A percentile compares a stretch with the other conserved stretches of the same genome.
Evolutionary conservation across 192 early-diverging fungal species (phyloP).

Genomic region (Spizellomyces punctatus): DNA sequence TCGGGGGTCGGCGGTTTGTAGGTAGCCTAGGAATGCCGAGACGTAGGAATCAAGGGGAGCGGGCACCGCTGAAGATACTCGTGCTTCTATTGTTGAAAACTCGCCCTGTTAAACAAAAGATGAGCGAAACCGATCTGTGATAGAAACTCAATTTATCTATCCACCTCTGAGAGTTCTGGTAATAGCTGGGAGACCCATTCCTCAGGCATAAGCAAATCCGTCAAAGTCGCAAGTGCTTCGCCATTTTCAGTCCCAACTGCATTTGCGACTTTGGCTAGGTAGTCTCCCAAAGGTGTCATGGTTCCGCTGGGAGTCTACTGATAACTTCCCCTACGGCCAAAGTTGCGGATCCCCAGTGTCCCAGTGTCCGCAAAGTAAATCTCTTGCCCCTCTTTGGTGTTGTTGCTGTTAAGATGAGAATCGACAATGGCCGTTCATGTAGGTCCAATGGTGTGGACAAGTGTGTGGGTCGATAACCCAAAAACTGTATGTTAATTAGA

Average conservation of each 20-base stretch:
- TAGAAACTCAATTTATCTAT: not conserved
- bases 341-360: too few species aligned
- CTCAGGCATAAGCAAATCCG: slow-evolving; percentile 3
- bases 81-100: not conserved
- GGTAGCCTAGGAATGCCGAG: slow-evolving; percentile 14
- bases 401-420: too few species aligned
- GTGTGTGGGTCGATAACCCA: too few species aligned
- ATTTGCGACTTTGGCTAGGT: slow-evolving; percentile 8
- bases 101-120: too few species aligned
- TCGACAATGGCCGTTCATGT: not conserved
- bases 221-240: slow-evolving; percentile 8
- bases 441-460: too few species aligned
- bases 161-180: not conserved
- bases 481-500: too few species aligned
- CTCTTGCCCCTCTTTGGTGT: too few species aligned
- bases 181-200: slow-evolving; percentile 7
- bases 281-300: slow-evolving; percentile 9
- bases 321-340: too few species aligned
- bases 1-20: slow-evolving; percentile 8
- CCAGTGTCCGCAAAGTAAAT: too few species aligned
- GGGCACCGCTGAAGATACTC: not conserved
- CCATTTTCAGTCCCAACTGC: slow-evolving; percentile 9
- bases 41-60: slow-evolving; percentile 5
- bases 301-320: not conserved
- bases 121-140: too few species aligned